Percentiles rank a stretch among this genome's conserved stretches.
Evolutionary conservation across 305 asterid species (phyloP).

Genomic region (Solanum hybrid): DNA sequence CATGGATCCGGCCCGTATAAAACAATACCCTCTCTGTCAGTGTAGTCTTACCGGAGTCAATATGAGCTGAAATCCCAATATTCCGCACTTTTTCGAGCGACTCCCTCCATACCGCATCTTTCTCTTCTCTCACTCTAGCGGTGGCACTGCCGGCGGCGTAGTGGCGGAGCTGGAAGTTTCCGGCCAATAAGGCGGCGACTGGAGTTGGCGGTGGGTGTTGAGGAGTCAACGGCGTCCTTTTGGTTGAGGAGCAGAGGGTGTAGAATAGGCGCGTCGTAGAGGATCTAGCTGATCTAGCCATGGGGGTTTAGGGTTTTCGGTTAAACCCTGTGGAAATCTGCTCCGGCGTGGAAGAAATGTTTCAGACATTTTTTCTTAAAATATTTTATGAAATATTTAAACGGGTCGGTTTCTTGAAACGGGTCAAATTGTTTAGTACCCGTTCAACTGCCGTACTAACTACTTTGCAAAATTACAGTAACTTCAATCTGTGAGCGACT

Average conservation of each 20-base stretch:
- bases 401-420: background rate
- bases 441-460: background rate
- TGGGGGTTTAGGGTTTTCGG: constrained; percentile 63
- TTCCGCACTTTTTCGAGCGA: constrained; percentile 71
- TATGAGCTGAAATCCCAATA: constrained; percentile 94
- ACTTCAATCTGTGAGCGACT: background rate
- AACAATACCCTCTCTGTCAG: constrained; percentile 82
- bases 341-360: background rate
- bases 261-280: constrained; percentile 58
- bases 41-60: constrained; percentile 95
- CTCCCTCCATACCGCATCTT: constrained; percentile 74
- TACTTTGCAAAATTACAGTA: background rate
- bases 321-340: constrained; percentile 29
- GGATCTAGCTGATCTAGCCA: constrained; percentile 61
- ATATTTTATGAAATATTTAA: background rate
- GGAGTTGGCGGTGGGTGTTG: constrained; percentile 23
- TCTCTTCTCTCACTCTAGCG: constrained; percentile 62
- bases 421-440: background rate
- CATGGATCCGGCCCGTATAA: constrained; percentile 95
- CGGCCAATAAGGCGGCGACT: constrained; percentile 41
- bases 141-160: constrained; percentile 69
- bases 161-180: constrained; percentile 43
- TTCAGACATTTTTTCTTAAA: background rate
- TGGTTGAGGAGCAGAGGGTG: constrained; percentile 30
- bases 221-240: constrained; percentile 8